phyloP scores from a whole-genome alignment of 129 eudicot species.

The Flaveria ramosissima region DNA sequence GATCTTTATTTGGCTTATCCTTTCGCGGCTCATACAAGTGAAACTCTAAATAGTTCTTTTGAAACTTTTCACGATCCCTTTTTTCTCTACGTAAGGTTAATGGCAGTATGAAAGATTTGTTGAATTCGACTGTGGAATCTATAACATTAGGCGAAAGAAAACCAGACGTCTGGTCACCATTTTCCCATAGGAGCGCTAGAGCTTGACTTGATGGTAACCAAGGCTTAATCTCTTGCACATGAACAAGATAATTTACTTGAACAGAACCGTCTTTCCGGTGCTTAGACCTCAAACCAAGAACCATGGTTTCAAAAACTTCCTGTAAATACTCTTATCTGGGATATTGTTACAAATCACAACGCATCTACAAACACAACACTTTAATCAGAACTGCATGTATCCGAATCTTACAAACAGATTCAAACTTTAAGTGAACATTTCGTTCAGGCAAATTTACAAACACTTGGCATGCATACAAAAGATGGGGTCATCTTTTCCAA shows the following conservation, averaged over 20 bases:
- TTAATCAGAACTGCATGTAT: conserved; percentile 31
- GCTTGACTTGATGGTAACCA: conserved; percentile 84
- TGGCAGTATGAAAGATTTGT: conserved; percentile 65
- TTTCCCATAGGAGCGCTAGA: conserved; percentile 81
- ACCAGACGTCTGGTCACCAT: conserved; percentile 71
- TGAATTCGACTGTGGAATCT: conserved; percentile 59
- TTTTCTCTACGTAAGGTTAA: conserved; percentile 60
- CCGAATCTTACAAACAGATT: conserved; percentile 34
- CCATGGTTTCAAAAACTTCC: conserved; percentile 51
- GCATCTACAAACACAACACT: conserved; percentile 32
- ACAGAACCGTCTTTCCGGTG: conserved; percentile 64
- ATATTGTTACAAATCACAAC: conserved; percentile 25
- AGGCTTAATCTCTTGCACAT: conserved; percentile 72
- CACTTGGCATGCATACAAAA: conserved; percentile 26
- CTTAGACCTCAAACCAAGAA: conserved; percentile 79
- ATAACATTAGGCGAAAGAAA: conserved; percentile 55
- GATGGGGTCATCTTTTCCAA: background rate
- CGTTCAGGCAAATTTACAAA: conserved; percentile 61
- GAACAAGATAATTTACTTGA: conserved; percentile 72
- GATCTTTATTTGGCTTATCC: conserved; percentile 71
- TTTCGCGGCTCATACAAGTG: conserved; percentile 70
- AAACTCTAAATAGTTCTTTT: conserved; percentile 69
- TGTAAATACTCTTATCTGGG: conserved; percentile 6
- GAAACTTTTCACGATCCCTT: conserved; percentile 50
- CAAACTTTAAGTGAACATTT: conserved; percentile 47